A percentile compares a stretch with the other conserved stretches of the same genome.
These are phyloP conservation scores for Mycena venus DNA, from an alignment of 768 basidiomycete species.

Conservation along the genomic window DNA sequence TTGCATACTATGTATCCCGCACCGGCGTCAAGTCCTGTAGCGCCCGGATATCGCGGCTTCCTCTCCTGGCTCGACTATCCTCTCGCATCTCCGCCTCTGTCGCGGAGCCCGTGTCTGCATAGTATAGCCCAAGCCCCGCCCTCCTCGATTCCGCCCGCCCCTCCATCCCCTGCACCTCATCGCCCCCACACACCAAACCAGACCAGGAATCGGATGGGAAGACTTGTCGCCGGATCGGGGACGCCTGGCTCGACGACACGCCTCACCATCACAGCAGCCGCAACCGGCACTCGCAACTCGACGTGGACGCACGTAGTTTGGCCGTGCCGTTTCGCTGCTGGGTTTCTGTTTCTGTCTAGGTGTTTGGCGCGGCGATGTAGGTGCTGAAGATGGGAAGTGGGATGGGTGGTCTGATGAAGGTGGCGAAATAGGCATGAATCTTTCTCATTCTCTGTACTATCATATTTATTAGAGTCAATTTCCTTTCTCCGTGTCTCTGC, in stretches of 20 bases:
- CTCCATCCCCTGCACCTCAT: background rate
- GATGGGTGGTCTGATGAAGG: too few species aligned
- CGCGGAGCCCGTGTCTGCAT: background rate
- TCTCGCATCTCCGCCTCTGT: background rate
- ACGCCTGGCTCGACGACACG: conserved; percentile 9
- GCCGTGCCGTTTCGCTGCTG: too few species aligned
- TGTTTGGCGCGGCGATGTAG: too few species aligned
- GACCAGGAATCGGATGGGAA: background rate
- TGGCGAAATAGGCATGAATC: too few species aligned
- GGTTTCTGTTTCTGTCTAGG: too few species aligned
- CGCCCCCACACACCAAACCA: background rate
- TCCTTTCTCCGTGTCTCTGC: too few species aligned
- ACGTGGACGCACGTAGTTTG: conserved; percentile 6
- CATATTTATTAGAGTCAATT: too few species aligned
- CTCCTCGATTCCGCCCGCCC: background rate
- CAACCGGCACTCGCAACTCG: background rate
- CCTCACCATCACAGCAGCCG: background rate
- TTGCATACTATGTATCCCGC: background rate
- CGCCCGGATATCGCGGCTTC: background rate
- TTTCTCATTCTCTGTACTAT: too few species aligned
- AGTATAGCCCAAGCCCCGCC: background rate
- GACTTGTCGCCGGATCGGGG: conserved; percentile 9
- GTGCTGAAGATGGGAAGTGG: too few species aligned
- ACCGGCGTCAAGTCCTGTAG: background rate
- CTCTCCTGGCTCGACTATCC: background rate